Conservation (phyloP, 306 rosid species). For the Rosa rugosa region DNA sequence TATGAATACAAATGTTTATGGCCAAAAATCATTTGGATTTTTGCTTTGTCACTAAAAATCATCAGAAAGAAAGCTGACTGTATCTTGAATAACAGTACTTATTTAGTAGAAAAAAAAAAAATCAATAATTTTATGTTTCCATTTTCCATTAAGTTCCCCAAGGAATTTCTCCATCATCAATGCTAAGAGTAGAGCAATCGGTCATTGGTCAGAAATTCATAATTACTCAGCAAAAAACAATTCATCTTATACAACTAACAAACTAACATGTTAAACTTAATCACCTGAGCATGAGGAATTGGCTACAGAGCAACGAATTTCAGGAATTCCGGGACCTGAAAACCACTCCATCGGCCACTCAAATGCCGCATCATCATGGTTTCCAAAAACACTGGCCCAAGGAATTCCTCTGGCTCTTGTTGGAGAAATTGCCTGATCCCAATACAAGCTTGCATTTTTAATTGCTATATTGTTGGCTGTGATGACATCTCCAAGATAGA, state of each 20-base stretch:
- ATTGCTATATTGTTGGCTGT: constrained; percentile 77
- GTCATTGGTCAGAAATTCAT: neutral
- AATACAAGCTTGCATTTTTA: constrained; percentile 71
- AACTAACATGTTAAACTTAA: neutral
- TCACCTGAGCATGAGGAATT: constrained; percentile 53
- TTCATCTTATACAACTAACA: neutral
- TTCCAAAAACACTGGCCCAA: constrained; percentile 79
- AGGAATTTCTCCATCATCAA: neutral
- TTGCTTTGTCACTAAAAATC: neutral
- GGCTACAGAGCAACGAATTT: constrained; percentile 39
- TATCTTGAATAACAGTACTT: neutral
- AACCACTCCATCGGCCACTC: constrained; percentile 86
- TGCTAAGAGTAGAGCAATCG: neutral
- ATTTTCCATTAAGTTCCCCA: neutral
- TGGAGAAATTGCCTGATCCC: constrained; percentile 79
- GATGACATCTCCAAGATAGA: constrained; percentile 84
- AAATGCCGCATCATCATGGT: constrained; percentile 85
- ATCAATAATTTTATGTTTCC: neutral
- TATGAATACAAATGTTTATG: neutral
- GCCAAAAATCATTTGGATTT: neutral
- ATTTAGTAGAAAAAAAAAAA: neutral
- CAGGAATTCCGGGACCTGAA: constrained; percentile 66
- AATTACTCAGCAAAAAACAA: neutral
- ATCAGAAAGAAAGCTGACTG: neutral
- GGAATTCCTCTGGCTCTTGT: constrained; percentile 66